Evolutionary conservation across 1,284 basidiomycete genomes (phyloP), one percentile per base, ranked within the genome.

Genomic region (Trichosporon sp.): DNA sequence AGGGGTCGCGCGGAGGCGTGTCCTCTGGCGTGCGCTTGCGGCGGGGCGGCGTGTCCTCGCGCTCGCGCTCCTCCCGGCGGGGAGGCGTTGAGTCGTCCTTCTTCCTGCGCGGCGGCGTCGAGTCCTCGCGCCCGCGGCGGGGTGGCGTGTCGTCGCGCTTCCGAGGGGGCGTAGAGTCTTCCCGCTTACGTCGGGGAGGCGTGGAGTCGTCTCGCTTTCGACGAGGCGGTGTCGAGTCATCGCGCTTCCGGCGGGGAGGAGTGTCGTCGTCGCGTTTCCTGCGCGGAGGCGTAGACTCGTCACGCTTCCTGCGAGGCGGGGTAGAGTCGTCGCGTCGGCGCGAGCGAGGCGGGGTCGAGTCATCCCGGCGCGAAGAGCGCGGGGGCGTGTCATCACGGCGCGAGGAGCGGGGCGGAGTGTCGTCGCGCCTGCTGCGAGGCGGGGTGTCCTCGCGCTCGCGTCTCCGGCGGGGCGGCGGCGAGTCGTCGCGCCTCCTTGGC

Each of bases 71-170:
- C 29, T 42, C 27, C 2, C 13, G 18, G 34, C 38, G 23, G 38
- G 53, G 35, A 31, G 56, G 51, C 29, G 32, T 21, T 23, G 64
- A 56, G 38, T 29, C 66, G 2, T 64, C 47, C 47, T 23, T 21
- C 56, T 29, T 35, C n/a, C 60, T 21, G 32, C 53, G 53, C 5
- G 32, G 63, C 2, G 65, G 62, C 34, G 68, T 51, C 11, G 65
- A 51, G 67, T 68, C 65, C 1, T 62, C 27, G 25, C 63, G 65
- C 8, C 29, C 31, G 25, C 63, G 65, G 32, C 67, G 70, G 23
- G 71, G 71, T 3, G 70, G 70, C 1, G 70, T 71, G 29, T 67
- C 66, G 58, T 38, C 47, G 2, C 62, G 58, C 27, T 62, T 62
- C 25, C 53, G 60, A 3, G 64, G 56, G 2, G 65, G 66, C 32